Base-by-base conservation (phyloP, 306 rosid genomes). In the Sindora glabra region DNA sequence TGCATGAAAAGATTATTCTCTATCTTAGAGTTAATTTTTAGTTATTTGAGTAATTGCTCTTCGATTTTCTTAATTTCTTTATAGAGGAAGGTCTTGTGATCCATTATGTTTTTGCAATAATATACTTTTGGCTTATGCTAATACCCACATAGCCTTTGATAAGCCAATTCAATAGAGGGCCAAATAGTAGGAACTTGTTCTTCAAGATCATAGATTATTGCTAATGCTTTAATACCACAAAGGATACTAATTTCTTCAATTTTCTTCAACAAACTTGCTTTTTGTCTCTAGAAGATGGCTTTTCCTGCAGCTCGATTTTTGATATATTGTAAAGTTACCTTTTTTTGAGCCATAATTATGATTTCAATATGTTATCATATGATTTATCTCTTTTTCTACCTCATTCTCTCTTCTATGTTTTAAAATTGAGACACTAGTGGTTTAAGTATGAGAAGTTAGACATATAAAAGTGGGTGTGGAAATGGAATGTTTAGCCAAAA, bases 301-400 rank as follows among this genome's bases (percentile, higher is more conserved):
- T 42, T 77, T 39, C 83, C 70, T 8, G 77, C 67, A 32, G 59
- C 50, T 18, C 65, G 75, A 27, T 71, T 70, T 5, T 10, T 67
- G 23, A 73, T 81, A 69, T 63, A 66, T 3, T 19, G 56, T 3
- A 73, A 68, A 16, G 69, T 70, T 6, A 77, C 70, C 16, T 41
- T 73, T 46, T 53, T 66, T 40, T 70, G 60, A 12, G 70, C 63
- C 83, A 73, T 76, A n/a, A n/a, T n/a, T n/a, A n/a, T n/a, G n/a
- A n/a, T n/a, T n/a, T n/a, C n/a, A n/a, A n/a, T n/a, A n/a, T n/a
- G n/a, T n/a, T n/a, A n/a, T n/a, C n/a, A n/a, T n/a, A n/a, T n/a
- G n/a, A n/a, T n/a, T n/a, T n/a, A n/a, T n/a, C n/a, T n/a, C n/a
- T n/a, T n/a, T n/a, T n/a, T n/a, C n/a, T n/a, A 41, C n/a, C n/a